phyloP scores from a whole-genome alignment of 2,329 filamentous ascomycete species.

The Penicillium vulpinum region DNA sequence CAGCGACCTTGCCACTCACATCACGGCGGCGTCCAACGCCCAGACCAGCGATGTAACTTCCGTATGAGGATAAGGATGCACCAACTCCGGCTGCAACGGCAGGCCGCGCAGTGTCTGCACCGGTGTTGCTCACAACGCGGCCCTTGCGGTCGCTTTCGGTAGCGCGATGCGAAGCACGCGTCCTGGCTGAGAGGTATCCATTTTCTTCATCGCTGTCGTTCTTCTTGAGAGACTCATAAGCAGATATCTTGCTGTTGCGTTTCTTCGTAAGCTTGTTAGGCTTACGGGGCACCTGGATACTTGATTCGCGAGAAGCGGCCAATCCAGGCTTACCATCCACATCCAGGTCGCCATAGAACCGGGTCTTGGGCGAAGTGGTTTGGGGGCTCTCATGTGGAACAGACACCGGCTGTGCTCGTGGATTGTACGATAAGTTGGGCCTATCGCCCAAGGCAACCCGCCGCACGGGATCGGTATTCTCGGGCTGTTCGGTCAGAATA shows the following conservation, averaged over 20 bases:
- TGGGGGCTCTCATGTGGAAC: conserved; percentile 24
- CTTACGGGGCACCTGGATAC: conserved; percentile 25
- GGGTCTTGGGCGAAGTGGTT: conserved; percentile 33
- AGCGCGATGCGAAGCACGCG: conserved; percentile 10
- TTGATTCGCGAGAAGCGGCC: conserved; percentile 25
- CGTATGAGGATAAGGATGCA: conserved; percentile 40
- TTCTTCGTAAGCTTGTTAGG: conserved; percentile 34
- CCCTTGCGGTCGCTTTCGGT: conserved; percentile 43
- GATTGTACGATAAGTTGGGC: conserved; percentile 36
- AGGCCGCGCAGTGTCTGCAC: conserved; percentile 35
- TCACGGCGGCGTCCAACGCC: conserved; percentile 49
- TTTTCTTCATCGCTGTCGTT: conserved; percentile 29
- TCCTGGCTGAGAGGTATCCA: conserved; percentile 6
- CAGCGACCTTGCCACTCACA: conserved; percentile 49
- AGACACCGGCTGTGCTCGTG: conserved; percentile 22
- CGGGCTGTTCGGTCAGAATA: conserved; percentile 21
- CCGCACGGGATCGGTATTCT: conserved; percentile 28
- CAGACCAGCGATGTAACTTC: conserved; percentile 44
- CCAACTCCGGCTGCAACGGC: conserved; percentile 27
- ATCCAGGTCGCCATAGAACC: conserved; percentile 44
- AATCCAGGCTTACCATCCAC: conserved; percentile 27
- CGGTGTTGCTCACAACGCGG: conserved; percentile 47
- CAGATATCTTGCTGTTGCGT: conserved; percentile 34
- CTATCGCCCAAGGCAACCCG: conserved; percentile 37
- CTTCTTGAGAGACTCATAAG: conserved; percentile 39